Base-by-base conservation (phyloP, 345 rosid species). In the Chamaenerion angustifolium region DNA sequence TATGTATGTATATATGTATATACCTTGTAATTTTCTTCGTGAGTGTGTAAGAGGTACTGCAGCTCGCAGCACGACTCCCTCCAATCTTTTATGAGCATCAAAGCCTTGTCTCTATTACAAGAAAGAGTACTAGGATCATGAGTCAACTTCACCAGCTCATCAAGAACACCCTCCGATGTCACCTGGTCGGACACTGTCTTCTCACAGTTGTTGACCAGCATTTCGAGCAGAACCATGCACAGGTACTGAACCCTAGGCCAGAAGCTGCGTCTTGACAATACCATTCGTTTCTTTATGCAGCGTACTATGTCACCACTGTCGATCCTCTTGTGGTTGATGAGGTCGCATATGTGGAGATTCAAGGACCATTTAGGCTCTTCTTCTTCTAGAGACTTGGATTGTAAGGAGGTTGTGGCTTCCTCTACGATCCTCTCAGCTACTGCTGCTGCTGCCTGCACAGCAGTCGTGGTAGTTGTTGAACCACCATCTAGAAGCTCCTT, bases 21-120 rank as follows among this genome's bases (percentile, higher is more conserved):
- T 73, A 85, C 97, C 95, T 89, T 83, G 70, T 85, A 89, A 31
- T 90, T 89, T 68, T 85, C 88, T 69, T 81, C 90, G 56, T 75
- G 85, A 49, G 81, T 88, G 60, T 31, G 5, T 31, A 90, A 94
- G 52, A 89, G 61, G 73, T 80, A 85, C 14, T 81, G 85, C 59
- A 85, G 81, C 66, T 89, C 95, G 47, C 72, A 59, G 23, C 81
- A 76, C 4, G 94, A 85, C 57, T 89, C 85, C 15, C 95, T 94
- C 97, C 95, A 85, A 21, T 85, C 73, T 73, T 89, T 90, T 56
- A 85, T 83, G 49, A 89, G 62, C 64, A 64, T 71, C 72, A 89
- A 60, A 64, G 88, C 90, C 67, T 89, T 89, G 76, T 83, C 85
- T 61, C 90, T 66, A 61, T 82, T 89, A 54, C 75, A 68, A 50